These are phyloP conservation scores for Adiantum capillusveneris DNA, from an alignment of 75 land plant species.

Conservation along the genomic window DNA sequence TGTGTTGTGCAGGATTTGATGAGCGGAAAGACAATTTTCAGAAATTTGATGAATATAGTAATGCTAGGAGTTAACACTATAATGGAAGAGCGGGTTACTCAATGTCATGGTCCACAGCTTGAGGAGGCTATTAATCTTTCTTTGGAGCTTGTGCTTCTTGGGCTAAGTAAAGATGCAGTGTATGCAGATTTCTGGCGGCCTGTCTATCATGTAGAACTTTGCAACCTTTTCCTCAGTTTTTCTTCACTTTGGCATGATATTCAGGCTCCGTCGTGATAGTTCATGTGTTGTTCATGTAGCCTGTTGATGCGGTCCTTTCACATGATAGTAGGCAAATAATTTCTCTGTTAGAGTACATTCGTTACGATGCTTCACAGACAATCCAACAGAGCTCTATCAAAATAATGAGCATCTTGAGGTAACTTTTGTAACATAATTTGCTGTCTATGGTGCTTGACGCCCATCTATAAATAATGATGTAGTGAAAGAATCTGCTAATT, in stretches of 20 bases:
- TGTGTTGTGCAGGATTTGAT: slow-evolving; percentile 91
- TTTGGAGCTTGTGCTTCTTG: slow-evolving; percentile 73
- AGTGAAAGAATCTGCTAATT: too few relatives aligned
- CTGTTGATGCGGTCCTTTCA: slow-evolving; percentile 77
- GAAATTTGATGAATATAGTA: slow-evolving; percentile 82
- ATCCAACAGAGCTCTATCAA: slow-evolving; percentile 80
- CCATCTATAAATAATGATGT: too few relatives aligned
- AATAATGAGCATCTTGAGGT: slow-evolving; percentile 82
- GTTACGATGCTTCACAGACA: slow-evolving; percentile 58
- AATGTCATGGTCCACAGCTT: slow-evolving; percentile 59
- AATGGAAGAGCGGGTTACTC: slow-evolving; percentile 55
- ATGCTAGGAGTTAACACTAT: slow-evolving; percentile 60
- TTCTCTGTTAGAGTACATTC: slow-evolving; percentile 72
- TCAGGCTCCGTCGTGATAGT: too few relatives aligned
- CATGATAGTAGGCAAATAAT: slow-evolving; percentile 81
- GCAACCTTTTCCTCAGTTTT: not conserved
- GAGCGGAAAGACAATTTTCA: slow-evolving; percentile 81
- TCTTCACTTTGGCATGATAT: too few relatives aligned
- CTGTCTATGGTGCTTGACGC: too few relatives aligned
- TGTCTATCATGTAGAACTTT: slow-evolving; percentile 58
- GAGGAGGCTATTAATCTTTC: slow-evolving; percentile 83
- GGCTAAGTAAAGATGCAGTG: slow-evolving; percentile 53
- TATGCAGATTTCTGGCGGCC: slow-evolving; percentile 90
- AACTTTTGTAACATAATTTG: too few relatives aligned
- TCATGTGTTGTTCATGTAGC: slow-evolving; percentile 30